Evolutionary conservation across 352 stramenopile genomes (phyloP).

Genomic region (Globisporangium sylvaticum): DNA sequence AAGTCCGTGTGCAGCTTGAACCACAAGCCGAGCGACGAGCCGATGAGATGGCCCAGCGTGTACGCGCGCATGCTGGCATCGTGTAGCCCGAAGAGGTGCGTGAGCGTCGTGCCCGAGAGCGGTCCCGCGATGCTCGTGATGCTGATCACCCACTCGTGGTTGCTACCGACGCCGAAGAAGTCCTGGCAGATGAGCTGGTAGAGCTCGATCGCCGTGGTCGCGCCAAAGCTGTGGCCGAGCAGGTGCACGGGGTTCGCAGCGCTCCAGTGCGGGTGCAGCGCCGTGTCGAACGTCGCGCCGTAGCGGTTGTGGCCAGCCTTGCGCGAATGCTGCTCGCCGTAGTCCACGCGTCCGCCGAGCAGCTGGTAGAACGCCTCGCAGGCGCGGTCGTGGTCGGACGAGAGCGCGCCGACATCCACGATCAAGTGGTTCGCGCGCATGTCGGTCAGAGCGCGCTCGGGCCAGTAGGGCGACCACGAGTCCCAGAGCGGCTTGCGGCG

Average conservation of each 20-base stretch:
- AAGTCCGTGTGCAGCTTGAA: constrained; percentile 22
- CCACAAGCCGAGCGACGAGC: constrained; percentile 15
- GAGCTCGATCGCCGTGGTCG: constrained; percentile 28
- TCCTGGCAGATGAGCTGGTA: constrained; percentile 30
- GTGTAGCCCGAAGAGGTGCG: neutral
- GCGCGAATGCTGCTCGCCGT: neutral
- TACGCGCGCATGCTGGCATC: neutral
- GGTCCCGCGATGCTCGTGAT: constrained; percentile 4
- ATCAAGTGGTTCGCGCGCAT: constrained; percentile 37
- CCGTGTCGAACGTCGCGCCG: neutral
- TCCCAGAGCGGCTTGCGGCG: constrained; percentile 26
- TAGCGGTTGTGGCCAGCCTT: neutral
- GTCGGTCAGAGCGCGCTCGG: constrained; percentile 16
- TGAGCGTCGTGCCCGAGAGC: constrained; percentile 3
- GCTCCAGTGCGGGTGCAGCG: constrained; percentile 6
- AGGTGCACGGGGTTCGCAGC: constrained; percentile 23
- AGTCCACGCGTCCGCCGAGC: constrained; percentile 24
- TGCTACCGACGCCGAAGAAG: constrained; percentile 21
- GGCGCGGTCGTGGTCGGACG: constrained; percentile 40
- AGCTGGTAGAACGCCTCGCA: constrained; percentile 42
- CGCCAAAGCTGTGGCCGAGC: constrained; percentile 25
- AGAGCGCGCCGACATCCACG: constrained; percentile 28
- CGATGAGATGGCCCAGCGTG: neutral
- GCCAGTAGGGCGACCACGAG: constrained; percentile 32
- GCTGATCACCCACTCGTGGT: constrained; percentile 15